A percentile compares a stretch with the other conserved stretches of the same genome.
These are phyloP conservation scores for Peronospora farinosa DNA, from an alignment of 352 stramenopile genomes.

Conservation along the genomic window DNA sequence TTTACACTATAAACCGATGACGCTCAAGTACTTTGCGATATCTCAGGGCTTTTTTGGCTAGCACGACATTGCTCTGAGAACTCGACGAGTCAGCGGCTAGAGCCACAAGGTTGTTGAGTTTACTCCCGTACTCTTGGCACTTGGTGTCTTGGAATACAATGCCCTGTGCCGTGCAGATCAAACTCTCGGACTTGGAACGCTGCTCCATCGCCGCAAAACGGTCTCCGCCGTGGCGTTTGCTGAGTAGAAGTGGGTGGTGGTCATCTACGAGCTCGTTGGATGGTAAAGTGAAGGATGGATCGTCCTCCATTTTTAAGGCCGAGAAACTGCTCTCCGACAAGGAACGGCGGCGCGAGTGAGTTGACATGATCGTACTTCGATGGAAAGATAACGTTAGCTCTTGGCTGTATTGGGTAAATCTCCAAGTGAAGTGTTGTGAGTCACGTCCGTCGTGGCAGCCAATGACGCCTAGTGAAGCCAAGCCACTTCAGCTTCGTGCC, in stretches of 20 bases:
- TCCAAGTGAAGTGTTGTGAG: conserved; percentile 6
- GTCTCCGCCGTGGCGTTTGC: conserved; percentile 2
- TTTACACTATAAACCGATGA: conserved; percentile 4
- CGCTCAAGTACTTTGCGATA: conserved; percentile 33
- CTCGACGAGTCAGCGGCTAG: conserved; percentile 15
- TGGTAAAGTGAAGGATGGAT: not conserved
- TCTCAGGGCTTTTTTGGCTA: conserved; percentile 31
- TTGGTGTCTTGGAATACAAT: conserved; percentile 26
- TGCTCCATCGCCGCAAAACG: conserved; percentile 10
- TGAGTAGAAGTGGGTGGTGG: conserved; percentile 6
- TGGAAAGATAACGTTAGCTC: conserved; percentile 1
- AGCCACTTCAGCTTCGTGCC: not conserved
- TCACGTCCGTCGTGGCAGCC: conserved; percentile 4
- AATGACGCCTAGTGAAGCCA: not conserved
- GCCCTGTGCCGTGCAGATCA: conserved; percentile 30
- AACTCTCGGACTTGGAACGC: conserved; percentile 31
- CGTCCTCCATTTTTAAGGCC: not conserved
- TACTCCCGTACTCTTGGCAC: conserved; percentile 14
- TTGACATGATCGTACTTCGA: conserved; percentile 4
- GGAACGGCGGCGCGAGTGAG: conserved; percentile 10
- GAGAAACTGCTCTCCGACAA: conserved; percentile 14
- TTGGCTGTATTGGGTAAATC: conserved; percentile 14
- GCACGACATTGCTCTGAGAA: conserved; percentile 27
- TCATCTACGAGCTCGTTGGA: conserved; percentile 6
- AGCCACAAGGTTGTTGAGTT: conserved; percentile 18